These are phyloP conservation scores for Neocucurbitaria cava DNA, from an alignment of 2,329 filamentous ascomycete species.

Conservation along the genomic window DNA sequence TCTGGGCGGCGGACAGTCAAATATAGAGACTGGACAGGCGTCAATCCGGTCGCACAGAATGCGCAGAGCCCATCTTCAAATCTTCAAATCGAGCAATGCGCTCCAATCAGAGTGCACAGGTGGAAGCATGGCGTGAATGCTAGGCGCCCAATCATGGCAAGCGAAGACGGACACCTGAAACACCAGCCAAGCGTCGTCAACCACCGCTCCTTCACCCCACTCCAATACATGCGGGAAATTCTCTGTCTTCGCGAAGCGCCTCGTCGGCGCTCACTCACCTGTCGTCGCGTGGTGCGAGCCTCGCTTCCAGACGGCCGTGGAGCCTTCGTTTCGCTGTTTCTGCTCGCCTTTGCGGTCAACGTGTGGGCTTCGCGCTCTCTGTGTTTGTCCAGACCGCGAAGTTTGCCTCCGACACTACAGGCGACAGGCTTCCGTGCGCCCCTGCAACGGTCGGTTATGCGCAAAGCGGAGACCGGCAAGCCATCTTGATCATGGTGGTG, in stretches of 20 bases:
- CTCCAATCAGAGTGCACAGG: slow-evolving; percentile 31
- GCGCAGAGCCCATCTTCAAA: slow-evolving; percentile 5
- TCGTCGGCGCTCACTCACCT: slow-evolving; percentile 36
- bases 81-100: slow-evolving; percentile 23
- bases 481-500: slow-evolving; percentile 28
- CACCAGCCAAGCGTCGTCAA: slow-evolving; percentile 18
- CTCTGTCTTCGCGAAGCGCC: slow-evolving; percentile 37
- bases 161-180: slow-evolving; percentile 27
- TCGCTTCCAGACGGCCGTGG: slow-evolving; percentile 26
- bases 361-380: slow-evolving; percentile 26
- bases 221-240: slow-evolving; percentile 9
- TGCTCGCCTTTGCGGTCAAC: slow-evolving; percentile 18
- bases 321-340: slow-evolving; percentile 18
- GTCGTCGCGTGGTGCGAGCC: slow-evolving; percentile 37
- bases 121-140: slow-evolving; percentile 10
- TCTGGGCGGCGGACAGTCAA: slow-evolving; percentile 19
- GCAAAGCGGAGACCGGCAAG: slow-evolving; percentile 17
- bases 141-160: slow-evolving; percentile 28
- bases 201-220: slow-evolving; percentile 28
- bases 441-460: slow-evolving; percentile 11
- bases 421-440: slow-evolving; percentile 33
- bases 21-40: slow-evolving; percentile 34
- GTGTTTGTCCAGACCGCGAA: slow-evolving; percentile 12
- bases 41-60: slow-evolving; percentile 27
- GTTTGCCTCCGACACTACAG: slow-evolving; percentile 19